A percentile compares a stretch with the other conserved stretches of the same genome.
phyloP scores from a whole-genome alignment of 192 early-diverging fungal genomes.

The Geosiphon pyriformis region DNA sequence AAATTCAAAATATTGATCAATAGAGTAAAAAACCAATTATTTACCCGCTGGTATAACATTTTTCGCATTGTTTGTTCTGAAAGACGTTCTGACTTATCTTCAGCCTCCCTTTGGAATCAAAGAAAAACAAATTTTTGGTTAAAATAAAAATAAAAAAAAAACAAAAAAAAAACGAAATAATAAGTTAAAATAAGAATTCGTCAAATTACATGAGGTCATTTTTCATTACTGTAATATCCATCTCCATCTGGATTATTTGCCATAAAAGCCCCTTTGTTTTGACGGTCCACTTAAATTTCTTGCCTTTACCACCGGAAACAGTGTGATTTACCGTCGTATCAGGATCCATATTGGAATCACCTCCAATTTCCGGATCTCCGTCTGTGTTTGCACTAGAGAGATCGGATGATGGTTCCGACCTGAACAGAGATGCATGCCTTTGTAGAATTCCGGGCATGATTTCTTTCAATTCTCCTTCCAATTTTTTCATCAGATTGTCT shows the following conservation, averaged over 20 bases:
- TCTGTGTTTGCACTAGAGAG: neutral
- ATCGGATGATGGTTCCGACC: neutral
- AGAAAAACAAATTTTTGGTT: neutral
- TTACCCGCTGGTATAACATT: constrained; percentile 35
- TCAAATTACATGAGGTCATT: constrained; percentile 27
- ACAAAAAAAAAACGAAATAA: too few relatives aligned
- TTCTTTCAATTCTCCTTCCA: constrained; percentile 5
- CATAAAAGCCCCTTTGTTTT: constrained; percentile 25
- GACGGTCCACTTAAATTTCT: constrained; percentile 29
- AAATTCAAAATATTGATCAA: too few relatives aligned
- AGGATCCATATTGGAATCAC: neutral
- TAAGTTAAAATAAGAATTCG: neutral
- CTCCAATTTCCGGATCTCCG: neutral
- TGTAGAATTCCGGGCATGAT: constrained; percentile 8
- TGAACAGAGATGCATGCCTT: neutral
- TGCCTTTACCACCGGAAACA: neutral
- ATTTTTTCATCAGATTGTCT: constrained; percentile 1
- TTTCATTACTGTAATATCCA: constrained; percentile 10
- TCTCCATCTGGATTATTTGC: constrained; percentile 29
- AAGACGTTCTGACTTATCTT: constrained; percentile 2
- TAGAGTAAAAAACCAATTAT: constrained; percentile 12
- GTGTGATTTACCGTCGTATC: neutral
- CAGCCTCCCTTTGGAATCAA: constrained; percentile 5
- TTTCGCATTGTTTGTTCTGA: constrained; percentile 39
- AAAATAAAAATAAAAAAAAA: too few relatives aligned